Evolutionary conservation across 768 basidiomycete genomes (phyloP).

Genomic region (Phlebiopsis gigantea): DNA sequence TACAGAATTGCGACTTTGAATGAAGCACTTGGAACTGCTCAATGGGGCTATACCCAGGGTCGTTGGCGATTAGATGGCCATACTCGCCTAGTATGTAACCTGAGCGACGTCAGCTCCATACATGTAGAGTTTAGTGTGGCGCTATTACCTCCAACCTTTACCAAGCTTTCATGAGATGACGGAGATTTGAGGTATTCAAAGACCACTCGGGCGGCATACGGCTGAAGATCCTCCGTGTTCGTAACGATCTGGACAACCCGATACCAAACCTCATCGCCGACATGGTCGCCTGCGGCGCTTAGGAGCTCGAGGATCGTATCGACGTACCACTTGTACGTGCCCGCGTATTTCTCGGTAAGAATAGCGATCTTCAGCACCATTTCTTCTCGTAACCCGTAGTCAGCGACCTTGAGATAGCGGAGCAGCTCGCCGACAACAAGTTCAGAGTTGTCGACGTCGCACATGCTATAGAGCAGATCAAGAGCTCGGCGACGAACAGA

Average conservation of each 20-base stretch:
- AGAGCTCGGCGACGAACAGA: constrained; percentile 91
- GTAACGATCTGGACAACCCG: constrained; percentile 98
- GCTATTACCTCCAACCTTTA: constrained; percentile 86
- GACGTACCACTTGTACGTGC: constrained; percentile 98
- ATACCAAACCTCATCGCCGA: constrained; percentile 99
- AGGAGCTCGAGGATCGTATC: constrained; percentile 96
- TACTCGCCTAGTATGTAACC: constrained; percentile 98
- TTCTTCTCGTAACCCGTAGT: constrained; percentile 94
- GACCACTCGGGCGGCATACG: constrained; percentile 90
- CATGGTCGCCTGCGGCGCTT: constrained; percentile 95
- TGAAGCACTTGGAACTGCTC: constrained; percentile 94
- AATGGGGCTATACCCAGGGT: constrained; percentile 84
- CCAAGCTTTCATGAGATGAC: constrained; percentile 85
- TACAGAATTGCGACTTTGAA: constrained; percentile 91
- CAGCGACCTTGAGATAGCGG: constrained; percentile 91
- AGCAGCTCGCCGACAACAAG: constrained; percentile 93
- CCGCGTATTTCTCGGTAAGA: constrained; percentile 97
- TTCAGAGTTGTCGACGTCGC: constrained; percentile 95
- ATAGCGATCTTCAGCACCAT: constrained; percentile 99
- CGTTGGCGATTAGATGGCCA: constrained; percentile 95
- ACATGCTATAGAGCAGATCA: constrained; percentile 98
- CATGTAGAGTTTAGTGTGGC: neutral
- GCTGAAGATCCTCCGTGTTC: constrained; percentile 96
- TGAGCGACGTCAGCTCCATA: constrained; percentile 21
- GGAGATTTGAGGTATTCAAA: constrained; percentile 86